phyloP scores from a whole-genome alignment of 2,329 filamentous ascomycete genomes.

The Dactylellina leptospora region DNA sequence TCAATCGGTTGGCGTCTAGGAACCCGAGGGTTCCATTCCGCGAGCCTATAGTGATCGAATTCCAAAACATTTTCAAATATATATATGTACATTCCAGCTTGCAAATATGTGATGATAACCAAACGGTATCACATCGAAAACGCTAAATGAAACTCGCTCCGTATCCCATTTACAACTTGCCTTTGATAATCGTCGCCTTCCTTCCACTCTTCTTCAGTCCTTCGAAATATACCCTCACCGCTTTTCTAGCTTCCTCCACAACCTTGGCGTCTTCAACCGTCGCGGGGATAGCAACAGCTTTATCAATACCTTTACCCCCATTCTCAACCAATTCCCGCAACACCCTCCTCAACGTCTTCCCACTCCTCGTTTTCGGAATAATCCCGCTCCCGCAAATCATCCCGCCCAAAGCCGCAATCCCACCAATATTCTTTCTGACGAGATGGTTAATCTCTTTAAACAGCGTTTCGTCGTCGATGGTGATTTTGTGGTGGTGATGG shows the following conservation, averaged over 20 bases:
- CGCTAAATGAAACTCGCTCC: too few species aligned
- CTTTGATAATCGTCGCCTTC: slow-evolving; percentile 57
- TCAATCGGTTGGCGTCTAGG: too few species aligned
- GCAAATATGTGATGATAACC: too few species aligned
- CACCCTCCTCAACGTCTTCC: slow-evolving; percentile 86
- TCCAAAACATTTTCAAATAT: too few species aligned
- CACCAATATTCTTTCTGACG: slow-evolving; percentile 82
- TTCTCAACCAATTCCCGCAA: slow-evolving; percentile 86
- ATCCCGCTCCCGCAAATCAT: slow-evolving; percentile 81
- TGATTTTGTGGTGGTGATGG: slow-evolving; percentile 58
- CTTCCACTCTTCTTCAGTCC: slow-evolving; percentile 58
- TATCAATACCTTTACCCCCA: slow-evolving; percentile 75
- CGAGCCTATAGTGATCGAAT: too few species aligned
- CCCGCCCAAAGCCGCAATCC: slow-evolving; percentile 84
- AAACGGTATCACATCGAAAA: too few species aligned
- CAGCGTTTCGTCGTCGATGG: slow-evolving; percentile 40
- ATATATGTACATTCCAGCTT: too few species aligned
- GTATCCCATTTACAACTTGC: slow-evolving; percentile 65
- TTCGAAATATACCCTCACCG: slow-evolving; percentile 78
- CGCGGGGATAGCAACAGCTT: slow-evolving; percentile 76
- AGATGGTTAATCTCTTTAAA: slow-evolving; percentile 73
- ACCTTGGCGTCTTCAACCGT: slow-evolving; percentile 84
- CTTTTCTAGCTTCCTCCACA: slow-evolving; percentile 75
- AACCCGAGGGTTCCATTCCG: too few species aligned
- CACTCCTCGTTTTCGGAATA: slow-evolving; percentile 91